phyloP scores from a whole-genome alignment of 305 asterid species.

The Stenogyne calaminthoides region DNA sequence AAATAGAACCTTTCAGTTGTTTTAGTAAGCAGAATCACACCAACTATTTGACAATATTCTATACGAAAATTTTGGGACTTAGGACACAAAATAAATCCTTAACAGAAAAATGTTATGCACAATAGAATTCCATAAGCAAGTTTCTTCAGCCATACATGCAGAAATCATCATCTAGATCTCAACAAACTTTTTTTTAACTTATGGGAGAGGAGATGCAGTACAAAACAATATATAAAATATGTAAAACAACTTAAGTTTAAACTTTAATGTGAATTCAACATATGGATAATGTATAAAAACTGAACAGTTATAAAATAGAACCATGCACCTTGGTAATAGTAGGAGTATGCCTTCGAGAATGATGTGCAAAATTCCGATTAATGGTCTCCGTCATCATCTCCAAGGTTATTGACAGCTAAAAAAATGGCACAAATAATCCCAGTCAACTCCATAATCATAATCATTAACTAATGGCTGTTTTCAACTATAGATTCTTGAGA shows the following conservation, averaged over 20 bases:
- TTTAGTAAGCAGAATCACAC: background rate
- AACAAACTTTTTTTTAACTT: background rate
- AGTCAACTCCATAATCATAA: slow-evolving; percentile 33
- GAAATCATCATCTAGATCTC: background rate
- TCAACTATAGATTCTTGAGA: slow-evolving; percentile 18
- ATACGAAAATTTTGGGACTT: background rate
- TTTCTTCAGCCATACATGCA: background rate
- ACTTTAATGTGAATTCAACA: background rate
- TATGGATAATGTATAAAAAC: background rate
- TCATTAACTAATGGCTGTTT: slow-evolving; percentile 22
- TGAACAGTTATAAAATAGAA: background rate
- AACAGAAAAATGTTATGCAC: background rate
- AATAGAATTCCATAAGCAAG: background rate
- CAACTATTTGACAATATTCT: background rate
- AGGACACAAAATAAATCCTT: background rate
- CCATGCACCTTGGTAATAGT: slow-evolving; percentile 63
- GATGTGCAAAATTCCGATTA: slow-evolving; percentile 66
- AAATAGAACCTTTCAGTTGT: background rate
- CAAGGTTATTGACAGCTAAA: slow-evolving; percentile 69
- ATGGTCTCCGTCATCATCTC: slow-evolving; percentile 88
- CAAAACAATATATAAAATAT: background rate
- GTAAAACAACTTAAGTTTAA: background rate
- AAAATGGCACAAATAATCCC: slow-evolving; percentile 33
- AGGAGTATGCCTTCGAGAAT: slow-evolving; percentile 82
- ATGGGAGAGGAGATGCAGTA: too few species aligned